phyloP scores from a whole-genome alignment of 2,329 filamentous ascomycete genomes.

The Calonectria leucothoes region DNA sequence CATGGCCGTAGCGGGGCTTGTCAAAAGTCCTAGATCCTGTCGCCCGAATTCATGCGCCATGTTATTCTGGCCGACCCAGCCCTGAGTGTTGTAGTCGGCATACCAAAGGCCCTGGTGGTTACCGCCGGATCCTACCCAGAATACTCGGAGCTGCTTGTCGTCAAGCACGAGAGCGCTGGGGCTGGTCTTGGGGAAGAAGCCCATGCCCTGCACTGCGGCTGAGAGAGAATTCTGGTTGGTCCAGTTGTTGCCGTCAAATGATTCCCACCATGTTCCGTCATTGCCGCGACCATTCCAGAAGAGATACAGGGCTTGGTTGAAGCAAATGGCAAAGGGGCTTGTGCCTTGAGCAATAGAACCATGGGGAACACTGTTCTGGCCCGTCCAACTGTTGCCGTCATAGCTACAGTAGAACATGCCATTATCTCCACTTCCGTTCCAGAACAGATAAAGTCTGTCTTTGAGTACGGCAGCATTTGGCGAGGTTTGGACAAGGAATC shows the following conservation, averaged over 20 bases:
- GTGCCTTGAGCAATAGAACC: background rate
- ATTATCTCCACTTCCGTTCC: background rate
- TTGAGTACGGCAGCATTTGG: background rate
- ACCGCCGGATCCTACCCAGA: background rate
- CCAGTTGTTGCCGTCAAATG: background rate
- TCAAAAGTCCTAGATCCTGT: background rate
- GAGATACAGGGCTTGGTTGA: background rate
- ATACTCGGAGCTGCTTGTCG: background rate
- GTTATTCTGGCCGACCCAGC: background rate
- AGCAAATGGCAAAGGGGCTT: background rate
- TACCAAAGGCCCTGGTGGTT: background rate
- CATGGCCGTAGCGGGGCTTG: background rate
- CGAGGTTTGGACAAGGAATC: background rate
- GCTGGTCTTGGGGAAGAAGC: background rate
- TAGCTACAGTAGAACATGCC: background rate
- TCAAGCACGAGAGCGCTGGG: background rate
- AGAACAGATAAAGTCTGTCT: background rate
- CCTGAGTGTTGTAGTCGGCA: background rate
- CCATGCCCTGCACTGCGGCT: background rate
- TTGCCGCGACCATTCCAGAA: background rate
- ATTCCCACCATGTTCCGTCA: background rate
- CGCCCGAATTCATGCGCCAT: background rate
- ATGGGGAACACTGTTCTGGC: background rate
- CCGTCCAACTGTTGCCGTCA: background rate
- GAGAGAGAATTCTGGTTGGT: background rate